These are phyloP conservation scores for Phoma sp. DNA, from an alignment of 2,329 filamentous ascomycete genomes.

Conservation along the genomic window DNA sequence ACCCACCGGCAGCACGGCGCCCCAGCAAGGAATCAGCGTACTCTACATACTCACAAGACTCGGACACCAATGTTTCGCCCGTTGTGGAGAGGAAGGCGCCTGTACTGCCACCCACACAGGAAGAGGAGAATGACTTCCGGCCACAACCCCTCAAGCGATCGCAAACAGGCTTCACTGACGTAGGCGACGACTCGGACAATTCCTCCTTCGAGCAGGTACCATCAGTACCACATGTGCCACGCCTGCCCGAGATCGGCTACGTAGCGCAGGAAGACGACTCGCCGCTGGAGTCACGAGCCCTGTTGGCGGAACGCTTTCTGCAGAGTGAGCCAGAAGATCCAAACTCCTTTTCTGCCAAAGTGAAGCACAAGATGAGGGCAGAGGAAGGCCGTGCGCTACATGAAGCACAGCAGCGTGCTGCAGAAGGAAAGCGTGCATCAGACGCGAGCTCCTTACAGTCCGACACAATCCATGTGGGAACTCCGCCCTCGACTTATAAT, in stretches of 20 bases:
- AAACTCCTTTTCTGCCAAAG: slow-evolving; percentile 54
- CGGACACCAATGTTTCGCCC: slow-evolving; percentile 29
- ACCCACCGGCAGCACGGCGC: slow-evolving; percentile 14
- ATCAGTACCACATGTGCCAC: slow-evolving; percentile 42
- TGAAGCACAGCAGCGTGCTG: slow-evolving; percentile 45
- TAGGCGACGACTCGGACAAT: slow-evolving; percentile 26
- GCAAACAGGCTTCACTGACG: slow-evolving; percentile 60
- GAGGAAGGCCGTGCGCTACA: slow-evolving; percentile 62
- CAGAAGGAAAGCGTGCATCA: slow-evolving; percentile 34
- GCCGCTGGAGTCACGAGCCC: slow-evolving; percentile 32
- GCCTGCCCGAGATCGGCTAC: slow-evolving; percentile 34
- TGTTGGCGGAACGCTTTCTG: slow-evolving; percentile 36
- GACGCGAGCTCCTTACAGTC: slow-evolving; percentile 38
- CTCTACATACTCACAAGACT: slow-evolving; percentile 42
- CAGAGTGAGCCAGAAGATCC: slow-evolving; percentile 44
- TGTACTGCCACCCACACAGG: slow-evolving; percentile 39
- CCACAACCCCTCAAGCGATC: slow-evolving; percentile 64
- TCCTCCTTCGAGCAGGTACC: slow-evolving; percentile 54
- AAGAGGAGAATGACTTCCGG: slow-evolving; percentile 57
- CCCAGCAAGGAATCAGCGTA: slow-evolving; percentile 44
- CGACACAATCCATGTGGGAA: slow-evolving; percentile 37
- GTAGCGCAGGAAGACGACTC: slow-evolving; percentile 33
- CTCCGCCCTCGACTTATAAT: slow-evolving; percentile 34
- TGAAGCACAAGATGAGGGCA: slow-evolving; percentile 60
- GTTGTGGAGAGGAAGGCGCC: slow-evolving; percentile 32